These are phyloP conservation scores for Nothomitra cinnamomea DNA, from an alignment of 2,329 filamentous ascomycete species.

Conservation along the genomic window DNA sequence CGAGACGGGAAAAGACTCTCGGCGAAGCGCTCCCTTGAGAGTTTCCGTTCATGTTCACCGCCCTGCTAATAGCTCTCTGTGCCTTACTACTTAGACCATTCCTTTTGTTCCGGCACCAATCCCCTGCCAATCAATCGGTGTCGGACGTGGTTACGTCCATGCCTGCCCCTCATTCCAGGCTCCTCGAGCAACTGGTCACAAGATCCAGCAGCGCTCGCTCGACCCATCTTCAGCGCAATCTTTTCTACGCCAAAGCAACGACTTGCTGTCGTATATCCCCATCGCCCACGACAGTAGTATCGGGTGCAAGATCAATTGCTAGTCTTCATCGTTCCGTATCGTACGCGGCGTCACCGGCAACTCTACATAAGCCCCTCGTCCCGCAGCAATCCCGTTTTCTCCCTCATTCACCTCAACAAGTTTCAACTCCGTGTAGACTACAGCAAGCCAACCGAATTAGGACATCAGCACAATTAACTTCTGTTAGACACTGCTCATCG, in stretches of 20 bases:
- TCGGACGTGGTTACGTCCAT: background rate
- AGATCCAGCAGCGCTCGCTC: background rate
- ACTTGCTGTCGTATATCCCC: background rate
- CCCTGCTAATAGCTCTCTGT: no score
- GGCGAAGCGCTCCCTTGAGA: no score
- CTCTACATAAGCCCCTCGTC: background rate
- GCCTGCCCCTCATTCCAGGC: background rate
- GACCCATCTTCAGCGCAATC: background rate
- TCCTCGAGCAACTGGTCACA: background rate
- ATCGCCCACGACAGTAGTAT: background rate
- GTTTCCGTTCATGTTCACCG: no score
- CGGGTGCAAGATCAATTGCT: background rate
- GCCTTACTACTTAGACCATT: background rate
- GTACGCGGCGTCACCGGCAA: background rate
- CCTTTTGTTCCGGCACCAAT: background rate
- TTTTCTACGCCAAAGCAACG: no score
- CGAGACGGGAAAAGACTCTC: no score
- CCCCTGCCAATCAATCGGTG: background rate
- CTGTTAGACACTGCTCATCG: constrained; percentile 51
- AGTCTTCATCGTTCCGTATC: background rate
- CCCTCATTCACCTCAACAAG: no score
- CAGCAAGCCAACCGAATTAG: background rate
- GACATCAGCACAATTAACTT: background rate
- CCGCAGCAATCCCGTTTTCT: no score
- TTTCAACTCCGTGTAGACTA: background rate